These are phyloP conservation scores for Clarkia xantiana DNA, from an alignment of 345 rosid species.

Conservation along the genomic window DNA sequence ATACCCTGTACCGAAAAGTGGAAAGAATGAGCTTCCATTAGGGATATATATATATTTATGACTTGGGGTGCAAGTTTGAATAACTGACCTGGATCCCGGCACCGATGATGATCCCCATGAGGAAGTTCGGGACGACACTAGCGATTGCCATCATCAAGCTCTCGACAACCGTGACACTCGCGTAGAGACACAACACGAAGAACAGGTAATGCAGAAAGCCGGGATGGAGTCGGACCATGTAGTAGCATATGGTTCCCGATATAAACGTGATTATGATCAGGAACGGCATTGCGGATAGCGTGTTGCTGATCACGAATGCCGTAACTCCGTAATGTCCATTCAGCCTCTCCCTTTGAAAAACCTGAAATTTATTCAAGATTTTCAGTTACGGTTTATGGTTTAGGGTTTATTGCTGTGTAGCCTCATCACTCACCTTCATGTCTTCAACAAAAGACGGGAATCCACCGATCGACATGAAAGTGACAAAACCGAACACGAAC, in stretches of 20 bases:
- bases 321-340: constrained; percentile 91
- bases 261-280: constrained; percentile 59
- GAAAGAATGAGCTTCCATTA: too few relatives aligned
- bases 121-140: constrained; percentile 83
- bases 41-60: too few relatives aligned
- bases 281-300: constrained; percentile 79
- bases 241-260: constrained; percentile 87
- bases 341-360: constrained; percentile 86
- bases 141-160: constrained; percentile 98
- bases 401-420: too few relatives aligned
- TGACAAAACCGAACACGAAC: constrained; percentile 86
- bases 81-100: constrained; percentile 70
- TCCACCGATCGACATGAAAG: constrained; percentile 97
- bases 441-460: constrained; percentile 96
- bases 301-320: constrained; percentile 73
- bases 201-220: constrained; percentile 71
- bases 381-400: too few relatives aligned
- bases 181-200: constrained; percentile 81
- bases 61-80: background rate
- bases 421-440: constrained; percentile 48
- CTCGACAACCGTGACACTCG: constrained; percentile 85
- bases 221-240: constrained; percentile 76
- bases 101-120: constrained; percentile 96
- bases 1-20: constrained; percentile 38
- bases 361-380: constrained; percentile 25